These are phyloP conservation scores for Citrullus colocynthis DNA, from an alignment of 306 rosid genomes.

Conservation along the genomic window DNA sequence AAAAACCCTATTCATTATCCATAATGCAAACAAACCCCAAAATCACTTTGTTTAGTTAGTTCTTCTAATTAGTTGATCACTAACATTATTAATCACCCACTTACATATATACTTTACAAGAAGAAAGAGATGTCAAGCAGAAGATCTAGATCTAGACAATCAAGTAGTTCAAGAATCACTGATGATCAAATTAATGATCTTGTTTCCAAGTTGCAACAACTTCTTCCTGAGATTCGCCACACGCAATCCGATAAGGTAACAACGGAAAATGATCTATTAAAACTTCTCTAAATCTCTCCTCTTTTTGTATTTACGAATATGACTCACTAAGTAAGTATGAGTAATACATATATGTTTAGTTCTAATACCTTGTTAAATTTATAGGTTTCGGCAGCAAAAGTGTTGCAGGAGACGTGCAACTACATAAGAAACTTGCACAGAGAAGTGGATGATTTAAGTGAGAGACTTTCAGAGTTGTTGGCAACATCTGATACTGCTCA, in stretches of 20 bases:
- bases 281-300: not conserved
- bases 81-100: too few species aligned
- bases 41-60: too few species aligned
- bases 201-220: slow-evolving; percentile 84
- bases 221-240: slow-evolving; percentile 87
- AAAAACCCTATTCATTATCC: not conserved
- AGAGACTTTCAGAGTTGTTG: slow-evolving; percentile 67
- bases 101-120: too few species aligned
- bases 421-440: slow-evolving; percentile 70
- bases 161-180: slow-evolving; percentile 59
- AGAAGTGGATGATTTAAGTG: slow-evolving; percentile 86
- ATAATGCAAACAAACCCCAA: too few species aligned
- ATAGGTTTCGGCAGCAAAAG: slow-evolving; percentile 63
- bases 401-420: slow-evolving; percentile 83
- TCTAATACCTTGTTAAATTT: not conserved
- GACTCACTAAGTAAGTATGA: not conserved
- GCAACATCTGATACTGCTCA: slow-evolving; percentile 76
- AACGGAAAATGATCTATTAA: not conserved
- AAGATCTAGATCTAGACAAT: slow-evolving; percentile 29
- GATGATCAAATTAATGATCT: slow-evolving; percentile 98
- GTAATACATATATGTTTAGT: too few species aligned
- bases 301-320: too few species aligned
- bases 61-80: too few species aligned
- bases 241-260: slow-evolving; percentile 70
- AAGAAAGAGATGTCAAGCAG: slow-evolving; percentile 4